Evolutionary conservation across 345 rosid species (phyloP).

Genomic region (Gossypium rotundifolium): DNA sequence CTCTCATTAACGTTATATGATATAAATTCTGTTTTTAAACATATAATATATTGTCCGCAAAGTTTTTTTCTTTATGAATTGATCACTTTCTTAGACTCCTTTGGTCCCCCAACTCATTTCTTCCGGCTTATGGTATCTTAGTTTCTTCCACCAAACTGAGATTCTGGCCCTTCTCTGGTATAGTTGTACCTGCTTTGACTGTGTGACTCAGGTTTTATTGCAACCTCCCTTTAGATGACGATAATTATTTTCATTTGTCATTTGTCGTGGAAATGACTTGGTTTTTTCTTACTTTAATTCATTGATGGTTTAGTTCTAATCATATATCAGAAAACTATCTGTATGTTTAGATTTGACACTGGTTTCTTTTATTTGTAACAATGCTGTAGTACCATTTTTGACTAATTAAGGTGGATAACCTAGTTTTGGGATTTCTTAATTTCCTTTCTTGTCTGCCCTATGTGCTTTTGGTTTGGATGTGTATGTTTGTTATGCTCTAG

Average conservation of each 20-base stretch:
- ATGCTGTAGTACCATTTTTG: not conserved
- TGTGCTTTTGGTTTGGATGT: not conserved
- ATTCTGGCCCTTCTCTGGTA: not conserved
- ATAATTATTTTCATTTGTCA: not conserved
- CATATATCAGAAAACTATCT: not conserved
- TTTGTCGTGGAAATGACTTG: not conserved
- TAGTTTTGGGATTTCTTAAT: not conserved
- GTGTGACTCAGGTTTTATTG: not conserved
- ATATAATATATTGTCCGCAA: too few relatives aligned
- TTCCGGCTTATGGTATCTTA: not conserved
- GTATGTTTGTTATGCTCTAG: not conserved
- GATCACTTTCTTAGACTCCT: not conserved
- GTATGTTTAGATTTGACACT: not conserved
- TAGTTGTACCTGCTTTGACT: not conserved
- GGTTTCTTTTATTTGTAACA: not conserved
- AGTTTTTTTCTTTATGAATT: too few relatives aligned
- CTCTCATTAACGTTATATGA: too few relatives aligned
- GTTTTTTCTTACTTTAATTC: not conserved
- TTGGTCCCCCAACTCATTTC: not conserved
- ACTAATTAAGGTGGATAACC: not conserved
- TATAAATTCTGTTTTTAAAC: too few relatives aligned
- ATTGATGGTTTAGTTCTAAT: constrained; percentile 9
- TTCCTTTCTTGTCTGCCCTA: not conserved
- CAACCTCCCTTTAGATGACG: not conserved
- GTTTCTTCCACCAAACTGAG: not conserved